Percentiles rank a stretch among this genome's conserved stretches.
Evolutionary conservation across 1,139 yeast species (phyloP).

Genomic region (Meyerozyma smithsonii): DNA sequence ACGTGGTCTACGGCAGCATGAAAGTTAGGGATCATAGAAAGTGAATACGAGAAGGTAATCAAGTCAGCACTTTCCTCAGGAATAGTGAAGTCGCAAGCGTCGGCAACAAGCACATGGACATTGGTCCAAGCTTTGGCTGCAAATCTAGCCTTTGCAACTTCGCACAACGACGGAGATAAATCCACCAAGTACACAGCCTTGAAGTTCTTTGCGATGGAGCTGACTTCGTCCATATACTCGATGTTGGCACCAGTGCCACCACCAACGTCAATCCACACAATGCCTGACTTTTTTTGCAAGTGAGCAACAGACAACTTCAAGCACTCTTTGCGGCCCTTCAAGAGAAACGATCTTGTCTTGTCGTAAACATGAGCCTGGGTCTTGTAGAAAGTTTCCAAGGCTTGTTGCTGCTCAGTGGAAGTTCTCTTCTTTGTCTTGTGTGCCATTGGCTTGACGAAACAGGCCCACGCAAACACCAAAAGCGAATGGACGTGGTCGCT

Average conservation of each 20-base stretch:
- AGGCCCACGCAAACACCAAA: constrained; percentile 43
- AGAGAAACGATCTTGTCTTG: constrained; percentile 55
- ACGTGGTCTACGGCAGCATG: constrained; percentile 77
- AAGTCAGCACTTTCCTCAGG: constrained; percentile 46
- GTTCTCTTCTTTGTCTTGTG: constrained; percentile 26
- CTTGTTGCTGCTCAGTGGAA: constrained; percentile 52
- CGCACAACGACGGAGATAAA: constrained; percentile 70
- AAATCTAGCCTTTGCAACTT: constrained; percentile 61
- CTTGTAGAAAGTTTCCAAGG: constrained; percentile 66
- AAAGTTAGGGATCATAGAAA: constrained; percentile 81
- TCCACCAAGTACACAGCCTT: constrained; percentile 69
- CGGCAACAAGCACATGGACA: constrained; percentile 67
- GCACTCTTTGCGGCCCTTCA: constrained; percentile 69
- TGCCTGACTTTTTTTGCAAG: constrained; percentile 35
- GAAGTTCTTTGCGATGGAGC: constrained; percentile 48
- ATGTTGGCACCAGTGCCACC: constrained; percentile 85
- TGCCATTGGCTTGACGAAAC: constrained; percentile 68
- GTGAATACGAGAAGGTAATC: constrained; percentile 72
- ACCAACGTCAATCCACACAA: constrained; percentile 81
- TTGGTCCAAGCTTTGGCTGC: constrained; percentile 44
- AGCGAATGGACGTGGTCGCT: constrained; percentile 27
- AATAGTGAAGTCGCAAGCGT: constrained; percentile 68
- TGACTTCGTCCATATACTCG: constrained; percentile 62
- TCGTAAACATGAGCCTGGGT: constrained; percentile 77
- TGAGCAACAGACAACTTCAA: constrained; percentile 57